Evolutionary conservation across 495 filamentous ascomycete genomes (phyloP), one percentile per base, ranked within the genome.

Genomic region (Xeromyces bisporus): DNA sequence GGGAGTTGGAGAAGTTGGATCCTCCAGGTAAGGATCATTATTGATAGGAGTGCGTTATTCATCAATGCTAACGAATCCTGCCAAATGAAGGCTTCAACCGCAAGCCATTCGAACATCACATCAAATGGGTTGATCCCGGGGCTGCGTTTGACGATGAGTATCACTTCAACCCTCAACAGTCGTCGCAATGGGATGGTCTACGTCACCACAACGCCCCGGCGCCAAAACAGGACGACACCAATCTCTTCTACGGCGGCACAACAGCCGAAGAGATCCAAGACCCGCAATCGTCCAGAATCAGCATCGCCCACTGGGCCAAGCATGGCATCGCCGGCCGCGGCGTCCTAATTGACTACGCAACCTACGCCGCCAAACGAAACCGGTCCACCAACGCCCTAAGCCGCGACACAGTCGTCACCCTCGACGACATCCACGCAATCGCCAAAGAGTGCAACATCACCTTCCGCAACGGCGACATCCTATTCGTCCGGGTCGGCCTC

Each of bases 131-230:
- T 2, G 37, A 37, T 3, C 51, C 58, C 18, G 59, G 58, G n/a
- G 26, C 62, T 7, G 66, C 64, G 2, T 71, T 73, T 34, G 73
- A 80, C 38, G 77, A 82, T 38, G 61, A 77, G 35, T 74, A 80
- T 36, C 62, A 67, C 15, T 64, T 84, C 49, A 85, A 85, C 48
- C 82, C 79, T 0, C 79, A 85, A 44, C 67, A 70, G 40, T 69
- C 69, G 15, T 77, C 73, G 2, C 80, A 87, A 50, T 84, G 80
- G 80, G 80, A 86, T 42, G 73, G 75, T 12, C 61, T 84, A n/a
- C 58, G 74, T 28, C 77, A 82, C 42, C 57, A 63, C 36, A 55
- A 50, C 15, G 45, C 42, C 2, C 58, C 58, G 6, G 49, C 43
- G 0, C 24, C 52, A 33, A 28, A 57, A 47, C 41, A 55, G 42